Percentiles rank a stretch among this genome's conserved stretches.
Conservation (phyloP, 176 grass and related monocot species). For the Oryza nivara region DNA sequence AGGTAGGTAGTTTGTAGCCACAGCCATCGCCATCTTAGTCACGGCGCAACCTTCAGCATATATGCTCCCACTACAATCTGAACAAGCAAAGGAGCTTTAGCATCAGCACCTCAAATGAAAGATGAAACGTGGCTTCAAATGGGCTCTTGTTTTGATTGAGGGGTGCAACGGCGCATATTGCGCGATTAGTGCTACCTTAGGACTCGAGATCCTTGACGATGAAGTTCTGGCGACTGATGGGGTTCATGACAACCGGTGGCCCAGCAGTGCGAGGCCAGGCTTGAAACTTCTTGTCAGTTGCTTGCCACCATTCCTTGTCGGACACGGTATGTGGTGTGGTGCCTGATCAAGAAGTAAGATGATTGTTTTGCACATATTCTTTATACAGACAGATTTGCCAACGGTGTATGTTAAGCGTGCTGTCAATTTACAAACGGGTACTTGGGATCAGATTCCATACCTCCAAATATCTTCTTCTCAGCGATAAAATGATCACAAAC, state of each 20-base stretch:
- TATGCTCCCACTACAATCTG: not conserved
- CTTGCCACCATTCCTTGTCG: slow-evolving; percentile 79
- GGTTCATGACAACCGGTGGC: slow-evolving; percentile 87
- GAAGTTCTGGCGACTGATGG: slow-evolving; percentile 90
- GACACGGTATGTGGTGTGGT: slow-evolving; percentile 70
- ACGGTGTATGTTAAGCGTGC: not conserved
- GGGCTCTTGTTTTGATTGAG: not conserved
- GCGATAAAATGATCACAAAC: slow-evolving; percentile 46
- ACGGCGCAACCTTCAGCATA: not conserved
- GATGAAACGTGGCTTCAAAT: not conserved
- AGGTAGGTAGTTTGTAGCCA: not conserved
- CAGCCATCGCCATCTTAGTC: not conserved
- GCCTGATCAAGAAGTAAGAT: slow-evolving; percentile 51
- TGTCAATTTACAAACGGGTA: not conserved
- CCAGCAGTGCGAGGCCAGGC: slow-evolving; percentile 82
- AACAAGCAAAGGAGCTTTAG: not conserved
- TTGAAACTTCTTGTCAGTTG: slow-evolving; percentile 84
- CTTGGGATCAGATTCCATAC: slow-evolving; percentile 10
- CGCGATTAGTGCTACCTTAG: slow-evolving; percentile 6
- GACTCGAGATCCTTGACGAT: slow-evolving; percentile 72
- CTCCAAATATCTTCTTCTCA: slow-evolving; percentile 86
- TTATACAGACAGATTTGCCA: not conserved
- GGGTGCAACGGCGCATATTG: not conserved
- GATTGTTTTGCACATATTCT: not conserved
- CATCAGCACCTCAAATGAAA: not conserved